Evolutionary conservation across 768 basidiomycete species (phyloP).

Genomic region (Kwoniella sp.): DNA sequence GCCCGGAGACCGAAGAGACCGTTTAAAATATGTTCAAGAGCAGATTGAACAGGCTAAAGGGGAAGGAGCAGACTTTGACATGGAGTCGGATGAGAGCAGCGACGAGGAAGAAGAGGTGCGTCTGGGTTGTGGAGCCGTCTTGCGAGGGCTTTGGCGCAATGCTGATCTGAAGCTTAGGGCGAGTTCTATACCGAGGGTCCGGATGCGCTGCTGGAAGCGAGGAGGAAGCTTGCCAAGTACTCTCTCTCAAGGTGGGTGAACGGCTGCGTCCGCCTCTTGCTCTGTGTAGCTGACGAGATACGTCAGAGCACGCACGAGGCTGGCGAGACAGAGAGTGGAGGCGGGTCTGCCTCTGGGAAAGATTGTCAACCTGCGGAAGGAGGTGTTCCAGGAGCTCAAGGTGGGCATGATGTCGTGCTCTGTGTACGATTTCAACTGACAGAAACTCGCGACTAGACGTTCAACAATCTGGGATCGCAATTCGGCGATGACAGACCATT

Average conservation of each 20-base stretch:
- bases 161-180: slow-evolving; percentile 54
- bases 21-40: slow-evolving; percentile 87
- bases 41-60: slow-evolving; percentile 87
- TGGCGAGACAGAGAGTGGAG: slow-evolving; percentile 88
- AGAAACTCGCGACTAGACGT: slow-evolving; percentile 57
- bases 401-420: slow-evolving; percentile 54
- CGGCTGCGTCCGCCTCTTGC: background rate
- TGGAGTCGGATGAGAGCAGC: slow-evolving; percentile 54
- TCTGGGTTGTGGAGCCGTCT: no score
- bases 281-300: slow-evolving; percentile 46
- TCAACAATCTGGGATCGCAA: slow-evolving; percentile 90
- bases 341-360: slow-evolving; percentile 78
- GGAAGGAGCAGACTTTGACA: slow-evolving; percentile 60
- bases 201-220: slow-evolving; percentile 75
- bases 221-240: slow-evolving; percentile 82
- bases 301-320: slow-evolving; percentile 88
- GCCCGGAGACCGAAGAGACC: slow-evolving; percentile 93
- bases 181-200: slow-evolving; percentile 95
- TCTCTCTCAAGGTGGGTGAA: slow-evolving; percentile 96
- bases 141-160: background rate
- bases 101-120: slow-evolving; percentile 47
- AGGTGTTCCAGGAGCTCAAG: slow-evolving; percentile 82
- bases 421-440: no score
- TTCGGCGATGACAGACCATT: slow-evolving; percentile 95
- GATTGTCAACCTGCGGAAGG: slow-evolving; percentile 88